Base-by-base conservation (phyloP, 805 yeast species). In the Blastobotrys attinorum region DNA sequence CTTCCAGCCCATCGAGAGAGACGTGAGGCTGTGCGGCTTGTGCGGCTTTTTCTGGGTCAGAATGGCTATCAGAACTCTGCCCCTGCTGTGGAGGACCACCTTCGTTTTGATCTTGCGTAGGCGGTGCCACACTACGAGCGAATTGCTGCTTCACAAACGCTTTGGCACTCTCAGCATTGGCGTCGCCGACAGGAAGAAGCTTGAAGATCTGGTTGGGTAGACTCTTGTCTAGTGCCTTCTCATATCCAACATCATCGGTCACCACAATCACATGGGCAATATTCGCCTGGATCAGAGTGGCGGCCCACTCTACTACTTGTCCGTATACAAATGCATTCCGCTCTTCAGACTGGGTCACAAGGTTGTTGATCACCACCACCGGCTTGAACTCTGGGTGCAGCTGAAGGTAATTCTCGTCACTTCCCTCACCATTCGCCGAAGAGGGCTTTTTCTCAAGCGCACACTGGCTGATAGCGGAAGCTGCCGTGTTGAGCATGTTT, bases 171-270 rank as follows among this genome's bases (percentile, higher is more conserved):
- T 62, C 69, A 20, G 70, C 69, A 0, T 87, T 76, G 0, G 97
- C 97, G 69, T 92, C 97, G 1, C 87, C 79, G 29, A 92, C 66
- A 0, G 78, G 66, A 25, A 86, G 69, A 5, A 77, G 72, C 58
- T 84, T 84, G 67, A 89, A 83, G 3, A 90, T 92, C 52, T 86
- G 89, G 46, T 83, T 83, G 6, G 98, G 97, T 33, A 92, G 68
- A 0, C 94, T 76, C 5, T 76, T 77, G 0, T 82, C 67, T 47
- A 92, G 69, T 8, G 75, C 65, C 59, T 79, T 84, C 38, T 81
- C 68, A 37, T 84, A 77, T 2, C 95, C 85, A 23, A 85, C 79
- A 53, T 90, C 96, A 53, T 83, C 85, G 0, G 97, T 86, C 37
- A 90, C 71, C 57, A 85, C 80, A 1, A 92, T 75, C 4, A 92